phyloP scores from a whole-genome alignment of 129 eudicot species.

The Pulicaria dysenterica region DNA sequence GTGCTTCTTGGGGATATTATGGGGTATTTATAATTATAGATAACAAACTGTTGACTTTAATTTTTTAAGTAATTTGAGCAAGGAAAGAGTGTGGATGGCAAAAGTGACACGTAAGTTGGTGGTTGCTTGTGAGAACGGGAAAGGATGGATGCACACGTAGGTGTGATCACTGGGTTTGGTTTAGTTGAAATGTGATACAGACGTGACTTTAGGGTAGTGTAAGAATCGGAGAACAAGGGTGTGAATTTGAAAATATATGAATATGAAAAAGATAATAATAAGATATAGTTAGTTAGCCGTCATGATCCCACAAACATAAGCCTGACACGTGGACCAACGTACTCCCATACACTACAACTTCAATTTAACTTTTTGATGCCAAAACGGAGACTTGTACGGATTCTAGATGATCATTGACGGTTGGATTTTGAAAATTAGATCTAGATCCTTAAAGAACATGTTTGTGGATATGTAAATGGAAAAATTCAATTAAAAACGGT shows the following conservation, averaged over 20 bases:
- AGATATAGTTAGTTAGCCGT: slow-evolving; percentile 30
- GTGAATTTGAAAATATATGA: too few species aligned
- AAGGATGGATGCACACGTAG: slow-evolving; percentile 27
- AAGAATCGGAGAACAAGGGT: slow-evolving; percentile 7
- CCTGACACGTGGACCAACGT: slow-evolving; percentile 28
- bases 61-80: too few species aligned
- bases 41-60: slow-evolving; percentile 37
- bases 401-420: slow-evolving; percentile 27
- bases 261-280: too few species aligned
- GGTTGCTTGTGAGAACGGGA: slow-evolving; percentile 39
- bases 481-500: too few species aligned
- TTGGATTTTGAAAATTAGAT: too few species aligned
- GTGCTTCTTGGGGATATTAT: not conserved
- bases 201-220: slow-evolving; percentile 24
- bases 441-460: too few species aligned
- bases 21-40: slow-evolving; percentile 40
- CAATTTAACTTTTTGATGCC: not conserved
- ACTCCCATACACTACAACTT: too few species aligned
- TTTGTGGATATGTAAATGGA: too few species aligned
- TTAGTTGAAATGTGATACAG: slow-evolving; percentile 8
- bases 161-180: not conserved
- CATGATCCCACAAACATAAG: slow-evolving; percentile 38
- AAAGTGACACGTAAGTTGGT: slow-evolving; percentile 29
- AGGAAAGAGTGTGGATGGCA: slow-evolving; percentile 37
- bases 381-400: slow-evolving; percentile 37